Conservation (phyloP, 2,329 filamentous ascomycete species). For the Hymenoscyphus salicellus region DNA sequence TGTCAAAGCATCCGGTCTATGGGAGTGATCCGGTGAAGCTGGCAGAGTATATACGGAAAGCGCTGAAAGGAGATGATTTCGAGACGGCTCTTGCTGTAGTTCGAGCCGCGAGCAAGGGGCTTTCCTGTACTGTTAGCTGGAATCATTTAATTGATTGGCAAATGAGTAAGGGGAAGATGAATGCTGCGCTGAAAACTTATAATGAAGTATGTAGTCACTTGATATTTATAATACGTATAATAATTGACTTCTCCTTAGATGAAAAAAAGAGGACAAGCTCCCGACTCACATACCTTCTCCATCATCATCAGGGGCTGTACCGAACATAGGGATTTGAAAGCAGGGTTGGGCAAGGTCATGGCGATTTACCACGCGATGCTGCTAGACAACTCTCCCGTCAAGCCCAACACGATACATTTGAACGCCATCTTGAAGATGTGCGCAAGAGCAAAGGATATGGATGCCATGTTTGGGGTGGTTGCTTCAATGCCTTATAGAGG, state of each 20-base stretch:
- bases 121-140: constrained; percentile 74
- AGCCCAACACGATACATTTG: constrained; percentile 75
- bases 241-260: constrained; percentile 54
- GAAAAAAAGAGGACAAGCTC: constrained; percentile 85
- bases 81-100: constrained; percentile 68
- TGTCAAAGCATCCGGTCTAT: constrained; percentile 28
- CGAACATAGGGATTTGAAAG: constrained; percentile 53
- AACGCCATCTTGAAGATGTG: constrained; percentile 88
- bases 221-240: background rate
- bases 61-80: constrained; percentile 57
- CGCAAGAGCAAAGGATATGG: constrained; percentile 68
- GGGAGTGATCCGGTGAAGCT: constrained; percentile 67
- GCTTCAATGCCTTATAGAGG: constrained; percentile 66
- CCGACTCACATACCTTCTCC: constrained; percentile 80
- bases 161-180: constrained; percentile 58
- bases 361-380: constrained; percentile 75
- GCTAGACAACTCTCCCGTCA: constrained; percentile 58
- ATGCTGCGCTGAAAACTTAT: constrained; percentile 72
- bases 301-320: constrained; percentile 76
- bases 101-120: constrained; percentile 63
- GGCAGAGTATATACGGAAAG: constrained; percentile 60
- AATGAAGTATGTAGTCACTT: constrained; percentile 64
- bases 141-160: constrained; percentile 77
- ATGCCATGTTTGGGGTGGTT: constrained; percentile 74
- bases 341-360: constrained; percentile 66